Base-by-base conservation (phyloP, 192 early-diverging fungal species). In the Coemansia sp. region DNA sequence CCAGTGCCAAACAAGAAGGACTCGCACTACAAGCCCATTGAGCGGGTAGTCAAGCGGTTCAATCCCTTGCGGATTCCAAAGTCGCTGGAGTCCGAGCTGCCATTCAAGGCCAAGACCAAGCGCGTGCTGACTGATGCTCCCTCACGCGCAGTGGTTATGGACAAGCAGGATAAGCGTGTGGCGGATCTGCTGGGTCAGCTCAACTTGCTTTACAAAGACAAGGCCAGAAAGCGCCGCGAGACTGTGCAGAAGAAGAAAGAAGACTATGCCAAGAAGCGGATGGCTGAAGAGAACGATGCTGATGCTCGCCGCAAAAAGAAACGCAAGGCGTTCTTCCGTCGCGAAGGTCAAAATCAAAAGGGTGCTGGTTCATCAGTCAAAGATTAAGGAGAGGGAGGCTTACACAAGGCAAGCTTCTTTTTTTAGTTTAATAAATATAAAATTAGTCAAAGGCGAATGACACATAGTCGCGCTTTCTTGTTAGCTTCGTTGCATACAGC, bases 21-120 rank as follows among this genome's bases (percentile, higher is more conserved):
- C 61, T 99, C 97, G 46, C 69, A 80, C 16, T 99, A 99, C 79
- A 89, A 87, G 82, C 84, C 85, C n/a, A 83, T 93, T 16, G 86
- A 86, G 66, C 84, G 92, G 3, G 78, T 80, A 59, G 81, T 65
- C 14, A 81, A 92, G 56, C 82, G 84, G 40, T 94, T 96, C 78
- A 91, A 92, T 58, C 81, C 83, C 19, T 83, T 97, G 59, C 73
- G 81, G 44, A 80, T 97, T 5, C 88, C 94, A 30, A 91, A 90
- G 73, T 52, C 82, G 0, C 82, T 98, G 46, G 87, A 91, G 61
- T 73, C 87, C 12, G 80, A 83, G 28, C 78, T 97, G 58, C 95
- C 94, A 28, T 97, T 96, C 72, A 90, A 89, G 23, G 83, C 85
- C 48, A 93, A 91, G 71, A 91, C 91, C 54, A 97, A 97, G 81